Evolutionary conservation across 2,329 filamentous ascomycete species (phyloP), one percentile per base, ranked within the genome.

Genomic region (Didymellaceae sp.): DNA sequence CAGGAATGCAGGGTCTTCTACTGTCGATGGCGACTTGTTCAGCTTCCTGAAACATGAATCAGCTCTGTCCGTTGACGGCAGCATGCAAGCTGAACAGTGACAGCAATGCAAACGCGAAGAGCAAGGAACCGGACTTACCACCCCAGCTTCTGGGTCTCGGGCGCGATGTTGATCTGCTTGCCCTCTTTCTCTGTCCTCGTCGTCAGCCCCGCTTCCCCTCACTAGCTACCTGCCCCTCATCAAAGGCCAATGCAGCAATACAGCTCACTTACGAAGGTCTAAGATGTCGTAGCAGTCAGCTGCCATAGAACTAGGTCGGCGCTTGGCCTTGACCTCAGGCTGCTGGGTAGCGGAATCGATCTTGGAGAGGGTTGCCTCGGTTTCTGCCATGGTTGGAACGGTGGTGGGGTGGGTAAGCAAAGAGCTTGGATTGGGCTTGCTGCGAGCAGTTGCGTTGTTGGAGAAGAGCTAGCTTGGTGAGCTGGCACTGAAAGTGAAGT

Each of bases 331-430:
- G 59, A 91, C 86, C 71, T 66, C 83, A 82, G 61, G 63, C 42
- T 83, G 75, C 90, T 91, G 86, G 71, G 95, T 86, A 79, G 90
- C 91, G 54, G 92, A 96, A 77, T 97, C 92, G 79, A 96, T 86
- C 81, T 95, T 96, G 77, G 84, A 83, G 73, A 96, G 84, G 68
- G 87, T 83, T 63, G 68, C 59, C 58, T 66, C 54, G 46, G 66
- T 70, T 55, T 77, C 76, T 67, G 83, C 78, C 83, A 86, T 85
- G 60, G 63, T 75, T 57, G 45, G 56, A 57, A 32, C 42, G 18
- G 45, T 48, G 40, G 45, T 50, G 53, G 37, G 21, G 16, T 39
- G 44, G n/a, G 44, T 49, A 46, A 46, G 39, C 39, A 49, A 25
- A 26, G 41, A 40, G 54, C 39, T 52, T 47, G 45, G 21, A n/a